Base-by-base conservation (phyloP, 345 rosid genomes). In the Syzygium aromaticum region DNA sequence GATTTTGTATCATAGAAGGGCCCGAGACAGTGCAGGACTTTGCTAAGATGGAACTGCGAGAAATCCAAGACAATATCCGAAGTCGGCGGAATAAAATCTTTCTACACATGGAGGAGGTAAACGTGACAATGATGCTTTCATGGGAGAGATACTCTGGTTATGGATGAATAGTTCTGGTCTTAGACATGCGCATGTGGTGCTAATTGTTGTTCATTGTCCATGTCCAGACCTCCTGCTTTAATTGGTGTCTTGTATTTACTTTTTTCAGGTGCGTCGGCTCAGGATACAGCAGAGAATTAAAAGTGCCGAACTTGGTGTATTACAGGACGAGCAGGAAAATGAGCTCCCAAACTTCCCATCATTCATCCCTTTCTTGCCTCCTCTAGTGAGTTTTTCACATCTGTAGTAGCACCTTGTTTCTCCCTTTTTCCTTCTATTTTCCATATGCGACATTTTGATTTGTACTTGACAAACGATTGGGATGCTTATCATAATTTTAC, bases 1-100 rank as follows among this genome's bases (percentile, higher is more conserved):
- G 99, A 11, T 97, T 97, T 91, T 97, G 99, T 89, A 97, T 97
- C 85, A 97, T 97, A 89, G 99, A 97, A 94, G 99, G 99, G 19
- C 99, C 99, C 38, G 99, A 95, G 89, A 96, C 98, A 53, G 98
- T 96, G 56, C 96, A 95, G 87, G 98, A 95, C 92, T 97, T 97
- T 88, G 97, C 95, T 27, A 91, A 95, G 88, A 97, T 97, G 99
- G 97, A 96, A 87, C 88, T 94, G 54, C 96, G 89, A 91, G 99
- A 97, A 93, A 95, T 97, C 92, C 98, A 95, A 86, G 99, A 97
- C 87, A 97, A 97, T 87, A 95, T 97, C 91, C 90, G 96, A 67
- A 97, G 98, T 91, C 93, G 99, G 27, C 92, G 99, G 16, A 97
- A 97, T 92, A 97, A 97, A 89, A 97, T 97, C 89, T 96, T 97